phyloP scores from a whole-genome alignment of 257 asterid species.

The Euphrasia confusa region DNA sequence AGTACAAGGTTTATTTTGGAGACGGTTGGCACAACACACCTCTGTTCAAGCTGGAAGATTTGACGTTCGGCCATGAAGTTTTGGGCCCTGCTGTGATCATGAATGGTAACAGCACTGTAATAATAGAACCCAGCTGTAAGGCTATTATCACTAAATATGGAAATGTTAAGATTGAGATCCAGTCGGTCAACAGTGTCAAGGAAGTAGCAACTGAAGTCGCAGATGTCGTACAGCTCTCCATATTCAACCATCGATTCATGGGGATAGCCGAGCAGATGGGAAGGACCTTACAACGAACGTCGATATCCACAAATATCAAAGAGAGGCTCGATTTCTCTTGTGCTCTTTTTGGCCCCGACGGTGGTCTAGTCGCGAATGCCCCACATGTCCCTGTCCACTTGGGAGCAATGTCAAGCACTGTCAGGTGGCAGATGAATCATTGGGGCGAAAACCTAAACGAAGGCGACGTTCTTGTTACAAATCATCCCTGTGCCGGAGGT shows the following conservation, averaged over 20 bases:
- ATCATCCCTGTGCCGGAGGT: constrained; percentile 96
- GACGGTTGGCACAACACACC: constrained; percentile 74
- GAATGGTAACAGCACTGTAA: constrained; percentile 96
- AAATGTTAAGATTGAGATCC: constrained; percentile 69
- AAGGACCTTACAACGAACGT: constrained; percentile 91
- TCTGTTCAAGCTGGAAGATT: constrained; percentile 64
- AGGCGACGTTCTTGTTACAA: constrained; percentile 91
- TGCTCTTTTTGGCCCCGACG: constrained; percentile 92
- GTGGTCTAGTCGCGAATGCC: constrained; percentile 96
- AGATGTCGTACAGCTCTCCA: constrained; percentile 94
- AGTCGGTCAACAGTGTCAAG: constrained; percentile 28
- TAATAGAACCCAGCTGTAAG: constrained; percentile 77
- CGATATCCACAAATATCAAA: constrained; percentile 90
- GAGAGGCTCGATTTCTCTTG: constrained; percentile 96
- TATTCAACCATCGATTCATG: constrained; percentile 92
- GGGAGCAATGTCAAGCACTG: constrained; percentile 99
- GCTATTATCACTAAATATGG: constrained; percentile 70
- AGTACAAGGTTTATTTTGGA: constrained; percentile 60
- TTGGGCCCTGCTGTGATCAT: constrained; percentile 82
- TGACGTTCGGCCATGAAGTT: constrained; percentile 55
- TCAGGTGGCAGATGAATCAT: constrained; percentile 78
- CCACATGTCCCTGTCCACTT: constrained; percentile 98
- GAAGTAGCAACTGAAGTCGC: constrained; percentile 67
- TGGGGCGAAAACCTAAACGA: constrained; percentile 76
- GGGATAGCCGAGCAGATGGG: constrained; percentile 99